Evolutionary conservation across 805 yeast species (phyloP), one percentile per base, ranked within the genome.

Genomic region (Nakazawaea molendinolei): DNA sequence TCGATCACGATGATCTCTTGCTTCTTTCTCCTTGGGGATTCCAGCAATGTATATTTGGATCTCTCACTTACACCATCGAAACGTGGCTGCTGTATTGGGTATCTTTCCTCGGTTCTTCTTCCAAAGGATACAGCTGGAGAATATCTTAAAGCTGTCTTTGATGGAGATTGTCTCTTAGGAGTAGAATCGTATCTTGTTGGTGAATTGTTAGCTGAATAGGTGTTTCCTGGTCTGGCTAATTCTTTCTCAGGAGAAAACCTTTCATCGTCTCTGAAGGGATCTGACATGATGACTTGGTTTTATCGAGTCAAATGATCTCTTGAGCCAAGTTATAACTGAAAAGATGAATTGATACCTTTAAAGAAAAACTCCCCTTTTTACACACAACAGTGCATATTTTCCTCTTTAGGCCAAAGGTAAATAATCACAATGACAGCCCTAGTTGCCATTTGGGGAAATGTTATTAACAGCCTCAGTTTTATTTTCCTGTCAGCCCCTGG

Each of bases 21-120:
- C 26, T 60, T 63, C 28, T 67, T 67, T 52, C 87, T 71, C 38
- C 65, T 71, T 23, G 95, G 92, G 0, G 94, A 79, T 53, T 84
- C 89, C 45, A 74, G 58, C 36, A 74, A 61, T 3, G 92, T 79
- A 48, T 70, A 80, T 34, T 69, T 72, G 28, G 85, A 78, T 56
- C 94, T 67, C 8, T 82, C 74, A 6, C 84, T 74, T 5, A 31
- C 37, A 8, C 42, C 34, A 12, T 47, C 35, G 8, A 8, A 8
- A 8, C 8, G 23, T 10, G 23, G 23, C 44, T 36, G 38, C 26
- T 45, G 49, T 17, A 50, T 52, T 4, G 53, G 18, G 19, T 18
- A 19, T 30, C n/a, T 27, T n/a, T 32, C 38, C 36, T 36, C 15
- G 42, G 39, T 49, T 42, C 54, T 48, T 46, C 62, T 60, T 16